A percentile compares a stretch with the other conserved stretches of the same genome.
These are phyloP conservation scores for Rhizopogon rudus DNA, from an alignment of 768 basidiomycete species.

Conservation along the genomic window DNA sequence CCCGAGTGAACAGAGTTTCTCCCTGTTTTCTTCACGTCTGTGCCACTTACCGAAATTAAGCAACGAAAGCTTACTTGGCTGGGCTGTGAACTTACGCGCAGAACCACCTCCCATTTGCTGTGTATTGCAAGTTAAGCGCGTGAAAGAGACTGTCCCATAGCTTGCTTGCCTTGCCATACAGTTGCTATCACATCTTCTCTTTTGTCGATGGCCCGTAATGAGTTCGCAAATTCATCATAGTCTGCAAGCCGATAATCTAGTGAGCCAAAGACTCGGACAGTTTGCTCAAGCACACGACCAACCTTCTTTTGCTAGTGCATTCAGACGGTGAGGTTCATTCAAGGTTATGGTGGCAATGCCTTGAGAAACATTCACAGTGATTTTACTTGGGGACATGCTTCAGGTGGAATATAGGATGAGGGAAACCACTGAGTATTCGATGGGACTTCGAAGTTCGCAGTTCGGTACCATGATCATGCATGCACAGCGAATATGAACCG, in stretches of 20 bases:
- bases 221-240: conserved; percentile 56
- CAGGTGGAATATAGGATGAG: too few relatives aligned
- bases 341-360: conserved; percentile 68
- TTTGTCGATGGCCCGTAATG: conserved; percentile 52
- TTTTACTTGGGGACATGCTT: conserved; percentile 33
- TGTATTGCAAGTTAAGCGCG: not conserved
- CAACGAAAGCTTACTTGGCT: not conserved
- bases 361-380: conserved; percentile 44
- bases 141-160: not conserved
- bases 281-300: conserved; percentile 15
- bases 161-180: conserved; percentile 54
- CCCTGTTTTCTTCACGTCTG: conserved; percentile 41
- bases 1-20: conserved; percentile 11
- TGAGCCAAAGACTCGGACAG: not conserved
- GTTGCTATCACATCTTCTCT: conserved; percentile 61
- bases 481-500: too few relatives aligned
- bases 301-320: conserved; percentile 54
- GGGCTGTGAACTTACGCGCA: conserved; percentile 50
- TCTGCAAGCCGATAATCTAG: conserved; percentile 32
- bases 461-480: too few relatives aligned
- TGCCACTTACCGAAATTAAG: conserved; percentile 39
- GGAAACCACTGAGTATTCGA: too few relatives aligned
- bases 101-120: conserved; percentile 68
- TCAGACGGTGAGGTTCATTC: conserved; percentile 53
- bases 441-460: too few relatives aligned